These are phyloP conservation scores for Ploettnerulaceae sp. DNA, from an alignment of 2,329 filamentous ascomycete species.

Conservation along the genomic window DNA sequence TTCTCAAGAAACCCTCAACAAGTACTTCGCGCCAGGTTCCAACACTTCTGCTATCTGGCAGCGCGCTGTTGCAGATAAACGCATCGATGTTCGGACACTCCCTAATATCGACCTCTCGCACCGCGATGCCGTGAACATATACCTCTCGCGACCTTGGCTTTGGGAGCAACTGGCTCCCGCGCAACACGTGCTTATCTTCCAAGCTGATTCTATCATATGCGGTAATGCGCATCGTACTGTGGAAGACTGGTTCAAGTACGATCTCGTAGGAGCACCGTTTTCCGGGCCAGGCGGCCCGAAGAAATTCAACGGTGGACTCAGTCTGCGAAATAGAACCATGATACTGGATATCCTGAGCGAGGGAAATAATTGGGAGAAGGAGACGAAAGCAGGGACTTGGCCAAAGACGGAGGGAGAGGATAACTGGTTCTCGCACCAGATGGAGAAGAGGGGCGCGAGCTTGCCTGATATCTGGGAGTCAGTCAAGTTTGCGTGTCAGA, in stretches of 20 bases:
- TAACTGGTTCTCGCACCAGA: conserved; percentile 20
- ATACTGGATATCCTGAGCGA: conserved; percentile 8
- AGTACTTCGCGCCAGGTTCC: neutral
- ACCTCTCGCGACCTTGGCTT: conserved; percentile 44
- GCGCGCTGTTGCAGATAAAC: conserved; percentile 31
- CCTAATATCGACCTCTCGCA: conserved; percentile 33
- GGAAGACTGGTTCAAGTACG: conserved; percentile 19
- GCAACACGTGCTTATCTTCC: conserved; percentile 50
- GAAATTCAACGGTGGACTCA: neutral
- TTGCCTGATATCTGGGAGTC: conserved; percentile 21
- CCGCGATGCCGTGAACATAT: conserved; percentile 32
- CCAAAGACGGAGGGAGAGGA: conserved; percentile 8
- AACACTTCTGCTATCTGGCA: conserved; percentile 28
- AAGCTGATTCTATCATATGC: conserved; percentile 51
- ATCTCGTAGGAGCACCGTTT: conserved; percentile 30
- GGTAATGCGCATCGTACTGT: conserved; percentile 37
- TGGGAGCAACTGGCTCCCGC: conserved; percentile 46
- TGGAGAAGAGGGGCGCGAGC: conserved; percentile 17
- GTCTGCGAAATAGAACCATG: conserved; percentile 5
- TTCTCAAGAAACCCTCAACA: neutral
- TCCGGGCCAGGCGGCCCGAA: neutral
- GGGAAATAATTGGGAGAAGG: conserved; percentile 9
- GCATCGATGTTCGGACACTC: conserved; percentile 36
- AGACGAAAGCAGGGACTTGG: conserved; percentile 16
- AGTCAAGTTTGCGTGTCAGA: conserved; percentile 15